phyloP scores from a whole-genome alignment of 176 grass and related monocot species.

The Triticum dicoccoides region DNA sequence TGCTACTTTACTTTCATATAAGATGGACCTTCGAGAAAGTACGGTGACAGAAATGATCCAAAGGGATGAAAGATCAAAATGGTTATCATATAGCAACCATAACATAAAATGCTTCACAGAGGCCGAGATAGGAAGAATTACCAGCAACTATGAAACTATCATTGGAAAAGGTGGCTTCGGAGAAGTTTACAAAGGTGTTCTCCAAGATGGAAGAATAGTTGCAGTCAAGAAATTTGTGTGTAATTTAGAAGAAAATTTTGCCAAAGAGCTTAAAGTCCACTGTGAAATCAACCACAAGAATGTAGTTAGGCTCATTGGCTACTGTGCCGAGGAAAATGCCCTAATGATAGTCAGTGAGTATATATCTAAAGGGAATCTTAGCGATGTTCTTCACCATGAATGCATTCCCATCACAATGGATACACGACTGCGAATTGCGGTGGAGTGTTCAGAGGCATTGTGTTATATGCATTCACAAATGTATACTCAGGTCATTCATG shows the following conservation, averaged over 20 bases:
- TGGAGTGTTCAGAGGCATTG: slow-evolving; percentile 14
- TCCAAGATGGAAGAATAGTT: background rate
- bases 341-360: background rate
- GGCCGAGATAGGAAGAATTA: background rate
- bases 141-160: background rate
- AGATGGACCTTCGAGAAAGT: background rate
- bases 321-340: background rate
- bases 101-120: background rate
- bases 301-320: slow-evolving; percentile 3
- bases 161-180: background rate
- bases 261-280: slow-evolving; percentile 13
- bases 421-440: background rate
- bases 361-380: background rate
- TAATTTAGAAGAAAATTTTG: background rate
- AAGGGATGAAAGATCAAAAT: background rate
- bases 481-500: slow-evolving; percentile 13
- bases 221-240: background rate
- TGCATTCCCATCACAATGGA: background rate
- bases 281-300: slow-evolving; percentile 26
- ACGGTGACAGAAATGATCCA: background rate
- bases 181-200: background rate
- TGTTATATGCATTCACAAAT: slow-evolving; percentile 24
- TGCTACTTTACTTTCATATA: background rate
- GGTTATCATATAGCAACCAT: background rate
- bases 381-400: background rate